Evolutionary conservation across 352 stramenopile species (phyloP).

Genomic region (Phytophthora citrophthora): DNA sequence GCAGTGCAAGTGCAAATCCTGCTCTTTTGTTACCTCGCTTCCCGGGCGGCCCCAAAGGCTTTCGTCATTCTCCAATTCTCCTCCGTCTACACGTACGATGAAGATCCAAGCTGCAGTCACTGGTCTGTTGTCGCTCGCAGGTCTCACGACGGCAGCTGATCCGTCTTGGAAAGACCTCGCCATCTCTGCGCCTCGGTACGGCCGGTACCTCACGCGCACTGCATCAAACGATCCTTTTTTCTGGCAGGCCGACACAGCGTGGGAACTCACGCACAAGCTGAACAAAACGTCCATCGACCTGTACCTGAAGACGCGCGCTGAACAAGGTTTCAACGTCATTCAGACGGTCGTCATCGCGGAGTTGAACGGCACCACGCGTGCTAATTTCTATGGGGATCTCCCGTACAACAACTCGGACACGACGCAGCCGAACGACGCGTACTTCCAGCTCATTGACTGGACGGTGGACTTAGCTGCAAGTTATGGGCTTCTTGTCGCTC

Average conservation of each 20-base stretch:
- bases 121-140: conserved; percentile 2
- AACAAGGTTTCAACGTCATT: conserved; percentile 35
- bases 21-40: neutral
- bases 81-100: conserved; percentile 3
- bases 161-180: conserved; percentile 22
- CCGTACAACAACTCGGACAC: conserved; percentile 38
- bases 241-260: conserved; percentile 34
- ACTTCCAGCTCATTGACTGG: conserved; percentile 35
- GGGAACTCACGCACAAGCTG: conserved; percentile 29
- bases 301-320: conserved; percentile 31
- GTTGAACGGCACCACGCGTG: conserved; percentile 28
- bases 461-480: conserved; percentile 27
- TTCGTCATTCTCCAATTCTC: conserved; percentile 4
- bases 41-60: too few species aligned
- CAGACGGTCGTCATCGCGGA: conserved; percentile 35
- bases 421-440: conserved; percentile 30
- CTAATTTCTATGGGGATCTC: conserved; percentile 36
- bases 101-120: conserved; percentile 9
- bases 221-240: conserved; percentile 20
- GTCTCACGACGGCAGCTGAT: neutral
- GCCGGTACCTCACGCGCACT: conserved; percentile 26
- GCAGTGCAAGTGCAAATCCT: conserved; percentile 4
- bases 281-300: conserved; percentile 43
- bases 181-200: conserved; percentile 19
- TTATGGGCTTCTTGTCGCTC: conserved; percentile 24